Percentiles rank a stretch among this genome's conserved stretches.
These are phyloP conservation scores for Penicilliopsis zonata DNA, from an alignment of 495 filamentous ascomycete species.

Conservation along the genomic window DNA sequence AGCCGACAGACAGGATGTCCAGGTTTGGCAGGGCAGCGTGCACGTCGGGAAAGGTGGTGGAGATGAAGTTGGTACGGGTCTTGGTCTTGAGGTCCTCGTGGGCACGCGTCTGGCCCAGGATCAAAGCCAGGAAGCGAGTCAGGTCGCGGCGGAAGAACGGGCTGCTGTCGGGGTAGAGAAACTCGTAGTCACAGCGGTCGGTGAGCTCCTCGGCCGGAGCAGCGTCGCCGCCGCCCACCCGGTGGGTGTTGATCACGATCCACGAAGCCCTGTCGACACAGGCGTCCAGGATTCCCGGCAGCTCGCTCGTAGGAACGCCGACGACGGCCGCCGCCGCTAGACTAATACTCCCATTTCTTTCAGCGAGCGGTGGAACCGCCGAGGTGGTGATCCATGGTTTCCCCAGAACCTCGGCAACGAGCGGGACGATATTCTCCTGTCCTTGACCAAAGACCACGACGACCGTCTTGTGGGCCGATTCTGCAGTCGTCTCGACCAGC, in stretches of 20 bases:
- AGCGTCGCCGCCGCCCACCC: conserved; percentile 57
- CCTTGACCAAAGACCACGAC: conserved; percentile 49
- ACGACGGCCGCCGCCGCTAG: conserved; percentile 47
- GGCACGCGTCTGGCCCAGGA: conserved; percentile 61
- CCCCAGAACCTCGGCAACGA: conserved; percentile 57
- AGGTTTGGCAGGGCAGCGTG: conserved; percentile 72
- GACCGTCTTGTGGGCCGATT: conserved; percentile 18
- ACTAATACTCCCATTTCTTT: too few species aligned
- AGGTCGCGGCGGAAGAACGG: conserved; percentile 66
- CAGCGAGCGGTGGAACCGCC: conserved; percentile 35
- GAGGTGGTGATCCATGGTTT: conserved; percentile 47
- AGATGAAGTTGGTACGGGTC: conserved; percentile 67
- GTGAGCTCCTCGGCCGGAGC: conserved; percentile 51
- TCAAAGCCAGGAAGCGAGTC: conserved; percentile 63
- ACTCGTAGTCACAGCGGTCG: conserved; percentile 64
- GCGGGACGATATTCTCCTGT: conserved; percentile 52
- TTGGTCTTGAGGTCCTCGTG: conserved; percentile 67
- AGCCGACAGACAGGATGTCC: conserved; percentile 72
- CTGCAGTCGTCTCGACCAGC: conserved; percentile 3
- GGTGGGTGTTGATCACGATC: conserved; percentile 60
- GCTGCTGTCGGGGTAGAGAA: conserved; percentile 59
- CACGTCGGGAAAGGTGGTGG: conserved; percentile 77
- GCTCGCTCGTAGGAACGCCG: conserved; percentile 40
- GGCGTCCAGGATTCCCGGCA: conserved; percentile 37
- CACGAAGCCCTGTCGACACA: conserved; percentile 34